Evolutionary conservation across 345 rosid genomes (phyloP), one percentile per base, ranked within the genome.

Genomic region (Euphorbia peplus): DNA sequence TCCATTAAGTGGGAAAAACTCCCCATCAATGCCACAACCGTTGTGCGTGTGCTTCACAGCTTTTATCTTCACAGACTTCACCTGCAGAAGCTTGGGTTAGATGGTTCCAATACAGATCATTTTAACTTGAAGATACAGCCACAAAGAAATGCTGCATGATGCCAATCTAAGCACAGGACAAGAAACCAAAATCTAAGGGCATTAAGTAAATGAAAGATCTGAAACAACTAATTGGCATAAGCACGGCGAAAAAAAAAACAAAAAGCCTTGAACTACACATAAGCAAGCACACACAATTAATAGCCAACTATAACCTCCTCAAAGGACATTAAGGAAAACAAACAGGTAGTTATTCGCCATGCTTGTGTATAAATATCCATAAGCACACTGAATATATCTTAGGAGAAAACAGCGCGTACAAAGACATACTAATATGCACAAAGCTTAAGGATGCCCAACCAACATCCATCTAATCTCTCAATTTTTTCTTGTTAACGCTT

Each of bases 11-110:
- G 86, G 84, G 64, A 91, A 91, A 63, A 90, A 69, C 77, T 95
- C 99, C 22, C 99, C 99, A 47, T 95, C 98, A 70, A 95, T 91
- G 61, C 98, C 99, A 64, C 97, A 91, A 68, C 90, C 85, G 73
- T 80, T 88, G 70, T 88, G 96, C 13, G 89, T 84, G 72, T 82
- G 90, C 79, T 88, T 91, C 24, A 83, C 88, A 12, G 90, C 82
- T 70, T 85, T 95, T 62, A 95, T 84, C 86, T 83, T 91, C 78
- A 95, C 91, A n/a, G 99, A 87, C 69, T 83, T 91, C 68, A 95
- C 99, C 98, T 91, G 88, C 74, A 69, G 51, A 74, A 66, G 61
- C 73, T 56, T 15, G 15, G 53, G 50, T 73, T 52, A 69, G 65
- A 47, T 30, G 46, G n/a, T 48, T 21, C 47, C 67, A 65, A 53